Conservation (phyloP, 805 yeast species). For the Nematodospora valgi region DNA sequence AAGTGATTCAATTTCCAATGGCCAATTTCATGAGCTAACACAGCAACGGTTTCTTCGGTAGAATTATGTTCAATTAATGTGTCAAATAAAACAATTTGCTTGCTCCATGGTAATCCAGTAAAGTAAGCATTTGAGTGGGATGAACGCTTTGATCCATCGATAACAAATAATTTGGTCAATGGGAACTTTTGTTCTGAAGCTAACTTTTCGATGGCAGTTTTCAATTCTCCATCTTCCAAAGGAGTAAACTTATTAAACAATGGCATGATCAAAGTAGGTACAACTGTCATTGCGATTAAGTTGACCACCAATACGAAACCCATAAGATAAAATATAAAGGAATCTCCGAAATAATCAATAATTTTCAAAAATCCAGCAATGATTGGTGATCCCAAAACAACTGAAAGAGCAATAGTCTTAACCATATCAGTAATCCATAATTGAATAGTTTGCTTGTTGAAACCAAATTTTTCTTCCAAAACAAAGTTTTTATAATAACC, state of each 20-base stretch:
- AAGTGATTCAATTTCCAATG: constrained; percentile 95
- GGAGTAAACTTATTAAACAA: constrained; percentile 89
- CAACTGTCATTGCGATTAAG: constrained; percentile 67
- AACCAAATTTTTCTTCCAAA: constrained; percentile 88
- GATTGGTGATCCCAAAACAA: constrained; percentile 67
- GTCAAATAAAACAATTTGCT: constrained; percentile 91
- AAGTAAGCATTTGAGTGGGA: constrained; percentile 97
- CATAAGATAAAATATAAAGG: constrained; percentile 79
- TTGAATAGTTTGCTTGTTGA: constrained; percentile 75
- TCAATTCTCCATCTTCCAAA: constrained; percentile 85
- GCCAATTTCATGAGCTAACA: constrained; percentile 97
- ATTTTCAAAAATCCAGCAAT: constrained; percentile 76
- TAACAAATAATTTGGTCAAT: constrained; percentile 75
- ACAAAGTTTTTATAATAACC: constrained; percentile 79
- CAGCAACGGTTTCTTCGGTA: constrained; percentile 82
- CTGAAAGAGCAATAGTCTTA: constrained; percentile 53
- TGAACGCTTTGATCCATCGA: constrained; percentile 96
- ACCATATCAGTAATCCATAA: constrained; percentile 73
- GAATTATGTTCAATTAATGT: constrained; percentile 81
- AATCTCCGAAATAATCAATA: constrained; percentile 73
- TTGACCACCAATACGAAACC: constrained; percentile 68
- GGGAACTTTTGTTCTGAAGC: constrained; percentile 82
- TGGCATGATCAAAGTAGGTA: constrained; percentile 88
- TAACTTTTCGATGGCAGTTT: constrained; percentile 72
- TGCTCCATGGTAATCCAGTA: constrained; percentile 94